Percentiles rank a stretch among this genome's conserved stretches.
phyloP scores from a whole-genome alignment of 2,329 filamentous ascomycete genomes.

The Colletotrichum liriopes region DNA sequence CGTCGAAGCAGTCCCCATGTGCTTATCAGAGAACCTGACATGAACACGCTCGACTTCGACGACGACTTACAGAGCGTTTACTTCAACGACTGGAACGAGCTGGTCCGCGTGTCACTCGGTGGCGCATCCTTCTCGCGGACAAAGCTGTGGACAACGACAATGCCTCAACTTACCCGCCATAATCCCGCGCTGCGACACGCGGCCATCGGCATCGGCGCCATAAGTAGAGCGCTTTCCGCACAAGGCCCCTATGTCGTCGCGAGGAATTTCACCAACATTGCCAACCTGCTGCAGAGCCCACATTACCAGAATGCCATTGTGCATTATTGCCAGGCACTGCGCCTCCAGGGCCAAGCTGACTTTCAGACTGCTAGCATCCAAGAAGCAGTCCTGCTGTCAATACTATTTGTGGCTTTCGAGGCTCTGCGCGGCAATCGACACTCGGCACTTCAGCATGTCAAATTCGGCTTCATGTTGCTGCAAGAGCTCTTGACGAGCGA shows the following conservation, averaged over 20 bases:
- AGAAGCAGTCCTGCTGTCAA: conserved; percentile 57
- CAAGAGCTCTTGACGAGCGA: conserved; percentile 28
- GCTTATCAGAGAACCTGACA: conserved; percentile 32
- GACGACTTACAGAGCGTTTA: conserved; percentile 41
- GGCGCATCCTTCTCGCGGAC: conserved; percentile 29
- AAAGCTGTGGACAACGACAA: conserved; percentile 57
- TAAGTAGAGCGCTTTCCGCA: conserved; percentile 51
- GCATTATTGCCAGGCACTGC: conserved; percentile 60
- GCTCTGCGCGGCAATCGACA: conserved; percentile 57
- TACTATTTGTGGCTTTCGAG: conserved; percentile 61
- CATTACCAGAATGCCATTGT: conserved; percentile 57
- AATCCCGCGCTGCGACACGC: conserved; percentile 53
- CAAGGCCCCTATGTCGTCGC: conserved; percentile 22
- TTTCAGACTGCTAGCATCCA: conserved; percentile 55
- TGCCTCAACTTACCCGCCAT: conserved; percentile 40
- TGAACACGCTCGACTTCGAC: conserved; percentile 41
- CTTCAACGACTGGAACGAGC: conserved; percentile 43
- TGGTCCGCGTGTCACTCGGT: conserved; percentile 35
- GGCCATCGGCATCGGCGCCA: conserved; percentile 59
- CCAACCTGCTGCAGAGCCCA: conserved; percentile 39
- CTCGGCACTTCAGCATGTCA: conserved; percentile 58
- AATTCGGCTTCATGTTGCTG: conserved; percentile 53
- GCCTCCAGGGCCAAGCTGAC: conserved; percentile 55
- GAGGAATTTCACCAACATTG: conserved; percentile 31
- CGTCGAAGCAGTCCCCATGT: background rate